Evolutionary conservation across 306 rosid species (phyloP).

Genomic region (Cicer judaicum): DNA sequence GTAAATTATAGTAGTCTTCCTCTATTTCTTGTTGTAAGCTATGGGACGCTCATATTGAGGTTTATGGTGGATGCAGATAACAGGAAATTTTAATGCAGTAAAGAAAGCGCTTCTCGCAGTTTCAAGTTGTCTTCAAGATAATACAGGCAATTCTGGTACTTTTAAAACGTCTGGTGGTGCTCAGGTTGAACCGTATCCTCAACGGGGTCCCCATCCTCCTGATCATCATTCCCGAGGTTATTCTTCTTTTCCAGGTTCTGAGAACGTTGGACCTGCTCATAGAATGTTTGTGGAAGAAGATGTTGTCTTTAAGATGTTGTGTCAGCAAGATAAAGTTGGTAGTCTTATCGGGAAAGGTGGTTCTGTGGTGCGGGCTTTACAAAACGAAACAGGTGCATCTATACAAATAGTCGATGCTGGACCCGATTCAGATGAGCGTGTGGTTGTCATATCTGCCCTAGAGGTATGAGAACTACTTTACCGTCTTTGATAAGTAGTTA

Average conservation of each 20-base stretch:
- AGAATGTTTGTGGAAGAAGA: conserved; percentile 78
- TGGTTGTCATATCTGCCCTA: conserved; percentile 77
- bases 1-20: not conserved
- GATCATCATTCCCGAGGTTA: conserved; percentile 67
- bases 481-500: conserved; percentile 22
- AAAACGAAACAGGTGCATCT: conserved; percentile 85
- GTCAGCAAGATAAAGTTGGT: conserved; percentile 89
- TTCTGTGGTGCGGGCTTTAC: conserved; percentile 71
- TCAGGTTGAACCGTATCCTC: conserved; percentile 59
- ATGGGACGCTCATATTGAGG: conserved; percentile 18
- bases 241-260: conserved; percentile 65
- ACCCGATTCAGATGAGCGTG: conserved; percentile 78
- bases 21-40: not conserved
- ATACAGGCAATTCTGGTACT: conserved; percentile 52
- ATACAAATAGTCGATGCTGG: conserved; percentile 78
- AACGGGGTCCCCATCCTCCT: conserved; percentile 54
- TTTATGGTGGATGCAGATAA: conserved; percentile 60
- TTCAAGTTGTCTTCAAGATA: conserved; percentile 70
- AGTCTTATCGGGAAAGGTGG: conserved; percentile 94
- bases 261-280: conserved; percentile 57
- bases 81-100: conserved; percentile 65
- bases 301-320: conserved; percentile 75
- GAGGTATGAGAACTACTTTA: conserved; percentile 63
- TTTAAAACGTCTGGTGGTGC: conserved; percentile 58
- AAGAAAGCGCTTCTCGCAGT: conserved; percentile 80